Conservation (phyloP, 441 rosid species). For the Manihot esculenta region DNA sequence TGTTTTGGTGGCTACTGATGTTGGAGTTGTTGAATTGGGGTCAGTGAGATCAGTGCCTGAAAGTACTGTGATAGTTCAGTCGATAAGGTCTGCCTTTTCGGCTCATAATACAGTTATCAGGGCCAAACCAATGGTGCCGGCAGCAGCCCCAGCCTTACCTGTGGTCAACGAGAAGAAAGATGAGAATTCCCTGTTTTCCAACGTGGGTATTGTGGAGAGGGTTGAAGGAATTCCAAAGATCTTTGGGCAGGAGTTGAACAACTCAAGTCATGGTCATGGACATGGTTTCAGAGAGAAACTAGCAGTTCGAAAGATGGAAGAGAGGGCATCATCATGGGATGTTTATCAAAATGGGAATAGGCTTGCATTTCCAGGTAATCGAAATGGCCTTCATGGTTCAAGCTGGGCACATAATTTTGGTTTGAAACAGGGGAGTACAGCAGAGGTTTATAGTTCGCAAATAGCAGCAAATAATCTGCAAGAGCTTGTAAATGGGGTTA, state of each 20-base stretch:
- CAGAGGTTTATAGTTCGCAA: slow-evolving; percentile 47
- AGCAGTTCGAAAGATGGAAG: slow-evolving; percentile 78
- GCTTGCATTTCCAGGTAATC: slow-evolving; percentile 40
- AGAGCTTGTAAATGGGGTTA: slow-evolving; percentile 45
- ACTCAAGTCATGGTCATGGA: slow-evolving; percentile 33
- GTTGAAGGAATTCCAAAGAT: slow-evolving; percentile 57
- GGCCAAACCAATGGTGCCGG: slow-evolving; percentile 34
- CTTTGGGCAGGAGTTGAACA: slow-evolving; percentile 74
- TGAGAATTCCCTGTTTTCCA: slow-evolving; percentile 39
- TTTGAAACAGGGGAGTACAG: slow-evolving; percentile 41
- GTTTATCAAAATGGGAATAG: slow-evolving; percentile 49
- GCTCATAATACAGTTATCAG: slow-evolving; percentile 32
- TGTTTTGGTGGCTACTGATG: slow-evolving; percentile 77
- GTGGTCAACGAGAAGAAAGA: slow-evolving; percentile 48
- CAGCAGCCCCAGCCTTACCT: slow-evolving; percentile 23
- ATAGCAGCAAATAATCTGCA: slow-evolving; percentile 37
- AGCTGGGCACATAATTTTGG: slow-evolving; percentile 55
- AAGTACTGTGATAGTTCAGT: slow-evolving; percentile 51
- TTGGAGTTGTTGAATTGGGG: slow-evolving; percentile 89
- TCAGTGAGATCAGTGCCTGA: slow-evolving; percentile 77
- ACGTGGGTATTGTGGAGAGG: slow-evolving; percentile 39
- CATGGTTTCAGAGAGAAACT: slow-evolving; percentile 78
- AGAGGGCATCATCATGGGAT: slow-evolving; percentile 51
- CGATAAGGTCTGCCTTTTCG: slow-evolving; percentile 52
- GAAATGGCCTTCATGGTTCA: slow-evolving; percentile 48